Evolutionary conservation across 2,329 filamentous ascomycete species (phyloP).

Genomic region (Fusarium aywerte): DNA sequence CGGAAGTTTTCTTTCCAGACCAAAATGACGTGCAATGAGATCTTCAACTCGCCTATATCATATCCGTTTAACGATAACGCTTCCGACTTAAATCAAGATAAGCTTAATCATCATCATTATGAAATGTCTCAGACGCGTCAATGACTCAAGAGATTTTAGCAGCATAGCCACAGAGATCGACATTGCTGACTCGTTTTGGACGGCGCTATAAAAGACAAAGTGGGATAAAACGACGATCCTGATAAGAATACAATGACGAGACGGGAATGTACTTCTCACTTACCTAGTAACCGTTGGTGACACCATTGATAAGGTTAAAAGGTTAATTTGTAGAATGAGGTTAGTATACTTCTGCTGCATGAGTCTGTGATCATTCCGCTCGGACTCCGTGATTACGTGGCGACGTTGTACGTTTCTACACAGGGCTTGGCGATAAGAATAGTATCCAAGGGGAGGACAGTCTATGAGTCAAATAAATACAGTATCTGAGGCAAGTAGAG

Average conservation of each 20-base stretch:
- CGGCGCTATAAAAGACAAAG: constrained; percentile 7
- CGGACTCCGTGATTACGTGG: constrained; percentile 36
- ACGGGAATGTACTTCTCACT: constrained; percentile 5
- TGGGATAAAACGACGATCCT: constrained; percentile 24
- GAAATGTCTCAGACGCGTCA: constrained; percentile 38
- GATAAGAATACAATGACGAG: constrained; percentile 30
- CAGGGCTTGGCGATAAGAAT: constrained; percentile 29
- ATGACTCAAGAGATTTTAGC: constrained; percentile 11
- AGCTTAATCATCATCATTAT: constrained; percentile 31
- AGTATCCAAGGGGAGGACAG: no score
- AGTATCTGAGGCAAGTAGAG: no score
- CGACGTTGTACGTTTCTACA: constrained; percentile 35
- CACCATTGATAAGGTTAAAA: constrained; percentile 41
- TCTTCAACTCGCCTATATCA: neutral
- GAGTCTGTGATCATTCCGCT: constrained; percentile 8
- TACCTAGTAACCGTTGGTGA: constrained; percentile 19
- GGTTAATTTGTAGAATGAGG: constrained; percentile 34
- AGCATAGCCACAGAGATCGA: constrained; percentile 30
- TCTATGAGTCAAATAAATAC: no score
- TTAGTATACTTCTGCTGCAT: constrained; percentile 31
- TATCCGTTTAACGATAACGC: neutral
- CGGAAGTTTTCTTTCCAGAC: neutral
- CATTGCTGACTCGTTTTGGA: constrained; percentile 25
- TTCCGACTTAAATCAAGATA: constrained; percentile 19
- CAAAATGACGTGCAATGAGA: neutral